phyloP scores from a whole-genome alignment of 805 yeast genomes.

The Saturnispora serradocipensis region DNA sequence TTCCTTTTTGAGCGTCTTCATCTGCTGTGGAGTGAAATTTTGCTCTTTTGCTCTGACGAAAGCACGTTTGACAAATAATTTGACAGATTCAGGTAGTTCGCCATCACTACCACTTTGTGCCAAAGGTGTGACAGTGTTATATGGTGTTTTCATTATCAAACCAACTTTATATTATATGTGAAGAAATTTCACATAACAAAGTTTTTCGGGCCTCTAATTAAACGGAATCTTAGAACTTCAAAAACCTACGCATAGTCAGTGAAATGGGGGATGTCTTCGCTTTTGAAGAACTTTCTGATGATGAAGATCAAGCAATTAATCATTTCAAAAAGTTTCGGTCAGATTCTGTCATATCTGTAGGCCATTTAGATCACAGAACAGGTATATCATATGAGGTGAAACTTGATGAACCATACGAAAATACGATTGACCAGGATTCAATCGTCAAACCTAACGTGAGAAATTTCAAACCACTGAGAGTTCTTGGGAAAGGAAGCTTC shows the following conservation, averaged over 20 bases:
- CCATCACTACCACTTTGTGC: background rate
- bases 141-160: background rate
- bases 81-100: constrained; percentile 1
- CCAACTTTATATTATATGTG: background rate
- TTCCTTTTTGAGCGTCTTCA: constrained; percentile 33
- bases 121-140: background rate
- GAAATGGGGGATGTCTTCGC: background rate
- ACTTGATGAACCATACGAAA: constrained; percentile 32
- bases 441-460: constrained; percentile 19
- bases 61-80: constrained; percentile 18
- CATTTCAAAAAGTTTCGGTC: constrained; percentile 23
- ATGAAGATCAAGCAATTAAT: constrained; percentile 6
- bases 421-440: background rate
- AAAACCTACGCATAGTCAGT: background rate
- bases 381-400: constrained; percentile 45
- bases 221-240: background rate
- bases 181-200: background rate
- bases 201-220: background rate
- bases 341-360: constrained; percentile 25
- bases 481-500: constrained; percentile 80
- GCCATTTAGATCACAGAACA: constrained; percentile 27
- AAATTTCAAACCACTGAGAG: constrained; percentile 72
- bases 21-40: constrained; percentile 16
- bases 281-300: constrained; percentile 2
- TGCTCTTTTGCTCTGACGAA: constrained; percentile 31